Evolutionary conservation across 192 early-diverging fungal species (phyloP).

Genomic region (Oehlia diaphana): DNA sequence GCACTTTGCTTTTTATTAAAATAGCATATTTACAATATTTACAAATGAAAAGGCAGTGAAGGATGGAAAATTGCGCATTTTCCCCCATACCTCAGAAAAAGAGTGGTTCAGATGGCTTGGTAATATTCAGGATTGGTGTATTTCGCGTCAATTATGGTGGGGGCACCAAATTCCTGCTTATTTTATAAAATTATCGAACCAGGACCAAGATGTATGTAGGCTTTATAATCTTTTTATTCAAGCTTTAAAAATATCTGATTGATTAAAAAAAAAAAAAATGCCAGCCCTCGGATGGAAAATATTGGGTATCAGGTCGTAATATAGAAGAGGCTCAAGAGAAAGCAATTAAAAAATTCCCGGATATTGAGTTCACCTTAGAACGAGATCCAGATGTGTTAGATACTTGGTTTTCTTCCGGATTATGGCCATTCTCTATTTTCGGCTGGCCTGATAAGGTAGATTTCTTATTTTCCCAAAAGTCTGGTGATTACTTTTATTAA

Average conservation of each 20-base stretch:
- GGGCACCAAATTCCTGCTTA: constrained; percentile 96
- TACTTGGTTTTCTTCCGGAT: constrained; percentile 98
- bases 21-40: neutral
- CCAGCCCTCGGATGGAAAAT: constrained; percentile 49
- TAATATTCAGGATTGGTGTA: constrained; percentile 98
- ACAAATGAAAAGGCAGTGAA: constrained; percentile 58
- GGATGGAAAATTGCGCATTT: constrained; percentile 79
- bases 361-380: constrained; percentile 77
- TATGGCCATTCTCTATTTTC: constrained; percentile 98
- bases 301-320: constrained; percentile 88
- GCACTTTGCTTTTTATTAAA: neutral
- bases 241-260: too few relatives aligned
- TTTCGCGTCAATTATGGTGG: constrained; percentile 99
- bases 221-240: too few relatives aligned
- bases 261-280: too few relatives aligned
- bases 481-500: neutral
- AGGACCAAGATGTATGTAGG: constrained; percentile 43
- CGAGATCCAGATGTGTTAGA: constrained; percentile 98
- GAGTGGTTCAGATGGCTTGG: constrained; percentile 98
- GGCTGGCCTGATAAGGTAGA: constrained; percentile 90
- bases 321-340: constrained; percentile 73
- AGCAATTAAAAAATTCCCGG: constrained; percentile 80
- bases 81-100: constrained; percentile 80
- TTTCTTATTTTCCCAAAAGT: neutral
- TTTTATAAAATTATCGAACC: constrained; percentile 81